Conservation (phyloP, 306 rosid species). For the Leucaena leucocephala region DNA sequence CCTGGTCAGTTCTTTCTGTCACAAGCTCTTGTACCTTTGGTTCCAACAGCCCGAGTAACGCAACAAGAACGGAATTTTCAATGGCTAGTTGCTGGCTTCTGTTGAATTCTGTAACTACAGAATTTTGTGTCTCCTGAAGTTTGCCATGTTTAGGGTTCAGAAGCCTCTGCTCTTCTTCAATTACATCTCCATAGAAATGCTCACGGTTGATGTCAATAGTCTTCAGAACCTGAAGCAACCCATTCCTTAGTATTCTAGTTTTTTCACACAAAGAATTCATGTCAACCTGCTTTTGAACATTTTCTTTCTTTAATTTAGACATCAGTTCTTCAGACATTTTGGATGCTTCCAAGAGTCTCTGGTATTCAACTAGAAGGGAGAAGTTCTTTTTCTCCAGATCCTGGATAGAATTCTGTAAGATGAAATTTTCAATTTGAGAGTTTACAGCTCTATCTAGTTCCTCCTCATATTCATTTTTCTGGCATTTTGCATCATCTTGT, state of each 20-base stretch:
- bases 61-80: conserved; percentile 71
- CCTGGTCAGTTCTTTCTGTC: conserved; percentile 55
- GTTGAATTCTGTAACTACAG: conserved; percentile 40
- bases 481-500: conserved; percentile 57
- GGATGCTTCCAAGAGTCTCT: conserved; percentile 62
- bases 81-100: conserved; percentile 55
- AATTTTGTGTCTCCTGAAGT: conserved; percentile 58
- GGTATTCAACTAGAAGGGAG: conserved; percentile 60
- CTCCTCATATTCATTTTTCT: conserved; percentile 64
- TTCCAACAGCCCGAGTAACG: conserved; percentile 64
- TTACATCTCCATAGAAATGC: conserved; percentile 37
- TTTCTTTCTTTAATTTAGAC: conserved; percentile 66
- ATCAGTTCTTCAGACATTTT: conserved; percentile 54
- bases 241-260: conserved; percentile 59
- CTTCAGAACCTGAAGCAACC: conserved; percentile 69
- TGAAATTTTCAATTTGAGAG: conserved; percentile 64
- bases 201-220: conserved; percentile 46
- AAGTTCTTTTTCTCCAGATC: conserved; percentile 64
- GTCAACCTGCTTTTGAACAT: conserved; percentile 48
- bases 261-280: conserved; percentile 58
- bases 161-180: conserved; percentile 57
- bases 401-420: conserved; percentile 63
- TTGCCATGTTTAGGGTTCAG: conserved; percentile 48
- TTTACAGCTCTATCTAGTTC: conserved; percentile 60
- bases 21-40: conserved; percentile 45